phyloP scores from a whole-genome alignment of 208 protist genomes.

The Leishmania lainsoni region DNA sequence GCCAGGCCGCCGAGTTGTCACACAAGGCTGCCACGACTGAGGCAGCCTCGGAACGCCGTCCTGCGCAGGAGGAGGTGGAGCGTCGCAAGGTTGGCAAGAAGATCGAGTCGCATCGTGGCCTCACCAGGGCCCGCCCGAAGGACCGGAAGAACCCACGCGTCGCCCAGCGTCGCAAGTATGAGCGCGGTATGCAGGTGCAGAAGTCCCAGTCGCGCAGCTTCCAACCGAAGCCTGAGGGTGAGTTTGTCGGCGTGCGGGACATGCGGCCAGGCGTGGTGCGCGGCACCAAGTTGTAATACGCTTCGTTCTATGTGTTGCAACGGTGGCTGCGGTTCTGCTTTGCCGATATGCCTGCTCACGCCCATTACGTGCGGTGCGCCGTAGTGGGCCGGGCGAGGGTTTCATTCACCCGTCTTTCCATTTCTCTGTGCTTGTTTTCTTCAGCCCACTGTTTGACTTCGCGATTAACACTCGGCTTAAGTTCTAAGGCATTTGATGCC shows the following conservation, averaged over 20 bases:
- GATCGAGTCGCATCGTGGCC: constrained; percentile 89
- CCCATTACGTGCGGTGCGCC: not conserved
- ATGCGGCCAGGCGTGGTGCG: constrained; percentile 81
- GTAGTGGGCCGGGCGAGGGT: not conserved
- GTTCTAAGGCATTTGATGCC: constrained; percentile 1
- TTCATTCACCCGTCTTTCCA: not conserved
- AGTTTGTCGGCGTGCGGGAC: constrained; percentile 73
- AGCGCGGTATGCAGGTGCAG: constrained; percentile 82
- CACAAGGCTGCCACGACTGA: constrained; percentile 18
- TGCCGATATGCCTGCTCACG: not conserved
- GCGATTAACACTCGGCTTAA: constrained; percentile 12
- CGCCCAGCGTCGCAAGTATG: constrained; percentile 88
- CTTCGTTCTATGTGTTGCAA: not conserved
- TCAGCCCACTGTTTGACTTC: not conserved
- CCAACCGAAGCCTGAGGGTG: constrained; percentile 83
- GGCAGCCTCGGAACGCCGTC: constrained; percentile 12
- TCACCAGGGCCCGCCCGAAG: constrained; percentile 88
- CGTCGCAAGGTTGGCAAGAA: constrained; percentile 83
- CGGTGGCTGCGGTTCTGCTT: not conserved
- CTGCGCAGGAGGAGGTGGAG: constrained; percentile 61
- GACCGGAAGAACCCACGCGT: constrained; percentile 91
- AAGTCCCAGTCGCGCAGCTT: constrained; percentile 78
- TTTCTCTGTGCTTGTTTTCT: not conserved
- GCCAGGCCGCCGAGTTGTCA: constrained; percentile 35
- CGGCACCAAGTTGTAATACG: constrained; percentile 37